Conservation (phyloP, 2,329 filamentous ascomycete genomes). For the Truncatella angustata region DNA sequence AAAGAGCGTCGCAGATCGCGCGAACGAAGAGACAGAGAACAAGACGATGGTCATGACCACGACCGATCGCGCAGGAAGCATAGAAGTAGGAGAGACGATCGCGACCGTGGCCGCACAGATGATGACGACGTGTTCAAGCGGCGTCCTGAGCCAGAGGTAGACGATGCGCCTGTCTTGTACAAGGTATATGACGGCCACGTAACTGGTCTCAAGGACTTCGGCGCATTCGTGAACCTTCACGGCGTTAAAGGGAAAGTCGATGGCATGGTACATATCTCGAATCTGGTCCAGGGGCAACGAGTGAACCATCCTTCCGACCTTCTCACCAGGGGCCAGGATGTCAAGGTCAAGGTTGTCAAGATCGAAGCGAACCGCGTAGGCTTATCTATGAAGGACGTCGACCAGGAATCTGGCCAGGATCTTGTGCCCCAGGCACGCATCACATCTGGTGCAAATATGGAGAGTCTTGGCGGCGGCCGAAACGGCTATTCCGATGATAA, state of each 20-base stretch:
- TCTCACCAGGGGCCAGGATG: conserved; percentile 73
- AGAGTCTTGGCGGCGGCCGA: conserved; percentile 65
- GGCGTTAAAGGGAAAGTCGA: conserved; percentile 87
- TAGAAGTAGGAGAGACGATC: conserved; percentile 39
- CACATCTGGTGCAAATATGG: conserved; percentile 87
- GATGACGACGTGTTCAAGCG: conserved; percentile 62
- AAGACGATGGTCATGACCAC: conserved; percentile 29
- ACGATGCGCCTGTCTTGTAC: conserved; percentile 75
- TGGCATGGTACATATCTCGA: conserved; percentile 90
- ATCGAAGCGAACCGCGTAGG: conserved; percentile 81
- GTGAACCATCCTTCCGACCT: conserved; percentile 92
- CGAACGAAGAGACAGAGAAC: conserved; percentile 32
- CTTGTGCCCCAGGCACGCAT: conserved; percentile 75
- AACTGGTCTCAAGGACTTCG: conserved; percentile 92
- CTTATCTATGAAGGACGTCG: conserved; percentile 95
- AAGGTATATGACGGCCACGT: conserved; percentile 91
- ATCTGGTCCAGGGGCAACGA: conserved; percentile 78
- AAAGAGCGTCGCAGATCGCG: conserved; percentile 28
- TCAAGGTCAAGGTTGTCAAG: conserved; percentile 91
- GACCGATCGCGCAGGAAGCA: conserved; percentile 48
- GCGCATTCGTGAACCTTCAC: conserved; percentile 89
- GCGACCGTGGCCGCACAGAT: conserved; percentile 27
- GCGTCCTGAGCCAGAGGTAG: conserved; percentile 70
- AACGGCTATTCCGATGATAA: conserved; percentile 49
- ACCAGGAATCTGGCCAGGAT: conserved; percentile 84